These are phyloP conservation scores for Eragrostis curvula DNA, from an alignment of 176 grass and related monocot species.

Conservation along the genomic window DNA sequence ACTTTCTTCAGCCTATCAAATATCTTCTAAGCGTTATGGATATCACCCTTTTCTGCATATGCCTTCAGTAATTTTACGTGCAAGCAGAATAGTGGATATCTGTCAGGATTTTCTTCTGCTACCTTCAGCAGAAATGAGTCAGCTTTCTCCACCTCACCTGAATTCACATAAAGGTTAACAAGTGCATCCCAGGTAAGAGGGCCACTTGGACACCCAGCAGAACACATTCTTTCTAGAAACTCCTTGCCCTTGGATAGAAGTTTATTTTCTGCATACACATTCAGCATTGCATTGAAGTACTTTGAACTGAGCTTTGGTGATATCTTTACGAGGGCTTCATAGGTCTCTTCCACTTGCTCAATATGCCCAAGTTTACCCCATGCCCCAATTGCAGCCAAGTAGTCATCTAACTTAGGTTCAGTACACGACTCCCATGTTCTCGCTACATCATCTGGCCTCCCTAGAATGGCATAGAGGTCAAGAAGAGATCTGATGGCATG, in stretches of 20 bases:
- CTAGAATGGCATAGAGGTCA: conserved; percentile 67
- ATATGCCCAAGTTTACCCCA: conserved; percentile 66
- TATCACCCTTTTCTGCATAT: conserved; percentile 68
- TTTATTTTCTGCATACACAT: conserved; percentile 72
- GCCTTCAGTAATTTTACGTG: conserved; percentile 57
- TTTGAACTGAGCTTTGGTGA: conserved; percentile 50
- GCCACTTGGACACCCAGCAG: conserved; percentile 35
- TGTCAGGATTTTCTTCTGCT: conserved; percentile 48
- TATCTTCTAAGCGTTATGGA: conserved; percentile 78
- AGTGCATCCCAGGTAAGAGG: conserved; percentile 68
- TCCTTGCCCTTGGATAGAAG: conserved; percentile 63
- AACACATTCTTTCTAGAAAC: conserved; percentile 63
- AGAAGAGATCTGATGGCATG: conserved; percentile 57
- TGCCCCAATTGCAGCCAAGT: conserved; percentile 69
- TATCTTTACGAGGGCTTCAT: conserved; percentile 55
- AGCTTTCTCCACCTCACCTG: conserved; percentile 68
- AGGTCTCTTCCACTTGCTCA: conserved; percentile 56
- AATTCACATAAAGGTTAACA: conserved; percentile 71
- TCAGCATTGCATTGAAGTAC: conserved; percentile 67
- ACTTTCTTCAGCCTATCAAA: conserved; percentile 54
- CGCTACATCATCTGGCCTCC: conserved; percentile 57
- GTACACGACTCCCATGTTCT: conserved; percentile 70
- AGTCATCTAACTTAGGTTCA: conserved; percentile 59
- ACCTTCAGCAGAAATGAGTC: conserved; percentile 63
- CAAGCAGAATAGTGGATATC: conserved; percentile 51